Base-by-base conservation (phyloP, 78 protist genomes). In the Dictyostelium citrinum region DNA sequence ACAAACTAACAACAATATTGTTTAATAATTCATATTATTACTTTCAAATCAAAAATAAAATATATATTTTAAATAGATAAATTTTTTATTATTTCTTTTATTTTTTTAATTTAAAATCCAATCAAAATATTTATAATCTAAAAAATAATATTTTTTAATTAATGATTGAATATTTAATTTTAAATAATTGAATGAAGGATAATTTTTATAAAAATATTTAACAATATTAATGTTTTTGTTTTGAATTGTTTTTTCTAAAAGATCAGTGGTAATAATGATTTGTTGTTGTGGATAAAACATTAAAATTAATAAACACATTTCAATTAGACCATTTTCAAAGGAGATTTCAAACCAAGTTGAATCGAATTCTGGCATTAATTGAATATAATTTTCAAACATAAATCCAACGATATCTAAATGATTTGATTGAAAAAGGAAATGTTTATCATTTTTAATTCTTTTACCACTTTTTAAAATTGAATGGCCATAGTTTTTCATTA, bases 81-180 rank as follows among this genome's bases (percentile, higher is more conserved):
- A 49, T 16, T 16, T 49, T 16, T 49, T 49, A 49, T 60, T n/a
- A 5, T n/a, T n/a, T n/a, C 24, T 5, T 64, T 24, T 64, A 7
- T 64, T 64, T 64, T 11, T 14, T 29, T 68, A 24, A 29, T 68
- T 70, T 27, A 29, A 33, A 12, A 70, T 14, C 77, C 77, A 70
- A 70, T 70, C 24, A 70, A 70, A 70, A 70, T 70, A 27, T 70
- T 70, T 70, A 70, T 70, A 70, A 70, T 70, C 77, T 33, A 70
- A 33, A 31, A 39, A 17, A 70, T 31, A 70, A 33, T 70, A 31
- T 12, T 29, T 33, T 70, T 70, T 70, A 31, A 27, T 12, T 70
- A 31, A 16, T 70, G 35, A 29, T 70, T 70, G 46, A 16, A 70
- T 70, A 70, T 70, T 35, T 31, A 16, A 27, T 70, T 70, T 70